These are phyloP conservation scores for Pholiota adiposa DNA, from an alignment of 1,284 basidiomycete species.

Conservation along the genomic window DNA sequence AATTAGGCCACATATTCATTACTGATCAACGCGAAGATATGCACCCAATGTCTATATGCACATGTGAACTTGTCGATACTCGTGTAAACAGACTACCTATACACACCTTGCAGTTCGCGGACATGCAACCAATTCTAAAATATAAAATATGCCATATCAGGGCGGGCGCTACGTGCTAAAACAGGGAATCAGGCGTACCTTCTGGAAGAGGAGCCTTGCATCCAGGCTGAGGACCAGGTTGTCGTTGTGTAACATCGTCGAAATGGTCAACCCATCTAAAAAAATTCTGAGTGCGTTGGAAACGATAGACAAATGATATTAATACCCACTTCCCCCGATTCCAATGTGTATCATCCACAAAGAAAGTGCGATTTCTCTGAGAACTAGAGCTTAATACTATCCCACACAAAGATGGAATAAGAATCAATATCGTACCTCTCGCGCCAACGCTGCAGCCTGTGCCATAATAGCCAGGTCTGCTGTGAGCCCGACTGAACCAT, in stretches of 20 bases:
- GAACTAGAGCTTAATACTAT: constrained; percentile 7
- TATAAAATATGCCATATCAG: neutral
- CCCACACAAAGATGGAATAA: neutral
- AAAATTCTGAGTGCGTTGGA: constrained; percentile 4
- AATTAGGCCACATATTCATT: neutral
- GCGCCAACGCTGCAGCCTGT: constrained; percentile 65
- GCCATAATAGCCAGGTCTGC: constrained; percentile 69
- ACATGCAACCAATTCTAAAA: constrained; percentile 71
- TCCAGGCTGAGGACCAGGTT: constrained; percentile 67
- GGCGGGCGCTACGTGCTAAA: constrained; percentile 1
- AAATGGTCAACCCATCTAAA: constrained; percentile 71
- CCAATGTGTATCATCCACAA: constrained; percentile 65
- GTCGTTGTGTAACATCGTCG: constrained; percentile 52
- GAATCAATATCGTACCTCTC: constrained; percentile 50
- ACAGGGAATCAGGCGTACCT: constrained; percentile 39
- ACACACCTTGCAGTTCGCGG: constrained; percentile 64
- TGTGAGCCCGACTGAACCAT: constrained; percentile 63
- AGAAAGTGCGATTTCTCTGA: constrained; percentile 55
- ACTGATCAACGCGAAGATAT: neutral
- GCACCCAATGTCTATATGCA: constrained; percentile 62
- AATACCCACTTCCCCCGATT: constrained; percentile 64
- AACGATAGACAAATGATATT: neutral
- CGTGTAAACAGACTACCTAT: constrained; percentile 2
- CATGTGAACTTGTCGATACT: constrained; percentile 8
- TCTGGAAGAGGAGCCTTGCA: constrained; percentile 65